phyloP scores from a whole-genome alignment of 2,329 filamentous ascomycete genomes.

The Diaporthe nobilis region DNA sequence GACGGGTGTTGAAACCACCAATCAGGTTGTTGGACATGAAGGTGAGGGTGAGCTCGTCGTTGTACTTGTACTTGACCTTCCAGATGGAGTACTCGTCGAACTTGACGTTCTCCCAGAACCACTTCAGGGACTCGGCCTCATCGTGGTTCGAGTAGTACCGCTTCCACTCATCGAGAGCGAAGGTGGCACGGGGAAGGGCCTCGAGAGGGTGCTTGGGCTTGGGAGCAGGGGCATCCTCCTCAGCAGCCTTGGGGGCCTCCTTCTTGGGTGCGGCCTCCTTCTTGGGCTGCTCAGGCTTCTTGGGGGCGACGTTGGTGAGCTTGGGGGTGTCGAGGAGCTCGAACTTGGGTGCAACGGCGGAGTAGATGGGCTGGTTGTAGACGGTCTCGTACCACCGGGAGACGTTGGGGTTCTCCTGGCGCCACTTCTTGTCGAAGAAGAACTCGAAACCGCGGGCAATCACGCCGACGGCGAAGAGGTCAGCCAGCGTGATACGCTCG shows the following conservation, averaged over 20 bases:
- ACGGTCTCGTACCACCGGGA: constrained; percentile 97
- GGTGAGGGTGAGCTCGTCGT: constrained; percentile 94
- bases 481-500: constrained; percentile 97
- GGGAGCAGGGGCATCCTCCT: constrained; percentile 72
- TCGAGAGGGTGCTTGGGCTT: constrained; percentile 99
- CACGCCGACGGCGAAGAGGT: constrained; percentile 86
- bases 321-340: constrained; percentile 87
- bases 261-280: constrained; percentile 65
- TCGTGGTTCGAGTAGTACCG: constrained; percentile 98
- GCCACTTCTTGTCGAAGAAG: constrained; percentile 94
- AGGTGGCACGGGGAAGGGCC: constrained; percentile 81
- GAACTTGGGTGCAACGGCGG: constrained; percentile 81
- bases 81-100: constrained; percentile 97
- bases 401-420: constrained; percentile 84
- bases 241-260: constrained; percentile 57
- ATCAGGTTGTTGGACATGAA: constrained; percentile 99
- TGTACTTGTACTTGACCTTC: constrained; percentile 98
- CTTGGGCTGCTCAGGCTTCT: constrained; percentile 84
- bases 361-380: constrained; percentile 92
- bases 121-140: constrained; percentile 87
- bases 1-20: constrained; percentile 96
- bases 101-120: constrained; percentile 98
- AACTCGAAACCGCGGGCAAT: constrained; percentile 90
- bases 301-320: constrained; percentile 76
- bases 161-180: constrained; percentile 98